Percentiles rank a stretch among this genome's conserved stretches.
Evolutionary conservation across 2,329 filamentous ascomycete species (phyloP).

Genomic region (Gaeumannomyces sp.): DNA sequence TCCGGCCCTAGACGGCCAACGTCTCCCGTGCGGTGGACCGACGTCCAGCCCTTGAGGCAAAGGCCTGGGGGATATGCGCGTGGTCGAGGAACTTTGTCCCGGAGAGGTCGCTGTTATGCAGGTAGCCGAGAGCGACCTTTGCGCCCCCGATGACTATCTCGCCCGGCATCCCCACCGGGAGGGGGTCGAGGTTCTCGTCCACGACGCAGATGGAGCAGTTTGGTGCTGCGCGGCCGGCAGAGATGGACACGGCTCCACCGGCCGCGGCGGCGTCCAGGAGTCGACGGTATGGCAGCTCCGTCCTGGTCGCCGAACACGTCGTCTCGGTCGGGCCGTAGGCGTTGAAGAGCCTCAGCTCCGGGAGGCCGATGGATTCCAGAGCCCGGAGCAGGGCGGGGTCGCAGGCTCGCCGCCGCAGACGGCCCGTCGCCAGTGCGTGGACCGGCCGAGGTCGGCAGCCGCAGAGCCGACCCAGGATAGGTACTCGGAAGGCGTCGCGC

Average conservation of each 20-base stretch:
- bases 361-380: constrained; percentile 5
- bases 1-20: neutral
- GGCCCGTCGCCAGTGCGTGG: neutral
- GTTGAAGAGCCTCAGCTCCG: constrained; percentile 18
- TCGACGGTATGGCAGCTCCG: neutral
- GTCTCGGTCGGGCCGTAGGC: constrained; percentile 27
- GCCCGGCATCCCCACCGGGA: constrained; percentile 30
- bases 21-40: constrained; percentile 3
- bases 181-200: constrained; percentile 23
- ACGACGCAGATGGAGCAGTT: constrained; percentile 36
- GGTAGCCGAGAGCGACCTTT: constrained; percentile 33
- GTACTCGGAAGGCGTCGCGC: constrained; percentile 4
- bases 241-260: neutral
- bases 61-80: too few species aligned
- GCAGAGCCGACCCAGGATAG: neutral
- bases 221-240: constrained; percentile 7
- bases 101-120: too few species aligned
- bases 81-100: too few species aligned
- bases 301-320: constrained; percentile 12
- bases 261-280: constrained; percentile 6
- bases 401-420: constrained; percentile 1
- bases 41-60: neutral
- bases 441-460: neutral
- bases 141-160: constrained; percentile 34
- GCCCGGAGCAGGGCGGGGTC: neutral